A percentile compares a stretch with the other conserved stretches of the same genome.
Evolutionary conservation across 2,329 filamentous ascomycete genomes (phyloP).

Genomic region (Fusarium xylarioides): DNA sequence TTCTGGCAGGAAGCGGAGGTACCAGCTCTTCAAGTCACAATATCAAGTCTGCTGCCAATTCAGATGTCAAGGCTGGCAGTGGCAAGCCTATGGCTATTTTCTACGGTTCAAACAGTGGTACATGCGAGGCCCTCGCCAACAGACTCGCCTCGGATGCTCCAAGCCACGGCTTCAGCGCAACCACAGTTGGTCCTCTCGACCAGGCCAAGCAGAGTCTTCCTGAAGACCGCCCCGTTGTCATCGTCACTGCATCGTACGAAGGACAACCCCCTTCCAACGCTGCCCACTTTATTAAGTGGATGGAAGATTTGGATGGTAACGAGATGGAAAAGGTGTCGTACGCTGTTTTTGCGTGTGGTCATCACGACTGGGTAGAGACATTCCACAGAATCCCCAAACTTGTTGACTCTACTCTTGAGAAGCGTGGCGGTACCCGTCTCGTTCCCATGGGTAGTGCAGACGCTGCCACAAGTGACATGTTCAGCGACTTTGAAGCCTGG

Average conservation of each 20-base stretch:
- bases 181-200: constrained; percentile 66
- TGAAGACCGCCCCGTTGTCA: constrained; percentile 67
- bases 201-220: constrained; percentile 68
- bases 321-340: constrained; percentile 67
- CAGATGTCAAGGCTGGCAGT: not conserved
- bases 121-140: constrained; percentile 76
- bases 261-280: constrained; percentile 80
- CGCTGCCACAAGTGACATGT: constrained; percentile 71
- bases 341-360: constrained; percentile 75
- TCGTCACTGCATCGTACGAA: constrained; percentile 78
- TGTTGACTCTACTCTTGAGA: constrained; percentile 62
- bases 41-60: not conserved
- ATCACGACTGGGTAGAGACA: constrained; percentile 65
- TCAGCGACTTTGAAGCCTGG: constrained; percentile 74
- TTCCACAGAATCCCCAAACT: constrained; percentile 74
- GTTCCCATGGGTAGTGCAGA: constrained; percentile 65
- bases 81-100: constrained; percentile 68
- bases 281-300: constrained; percentile 72
- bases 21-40: constrained; percentile 8
- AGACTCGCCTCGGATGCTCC: constrained; percentile 67
- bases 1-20: constrained; percentile 45
- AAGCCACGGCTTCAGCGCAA: constrained; percentile 66
- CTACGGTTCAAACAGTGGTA: constrained; percentile 79
- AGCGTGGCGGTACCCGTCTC: constrained; percentile 48
- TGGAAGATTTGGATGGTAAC: constrained; percentile 58